Evolutionary conservation across 2,329 filamentous ascomycete genomes (phyloP).

Genomic region (Phyllosticta citriasiana): DNA sequence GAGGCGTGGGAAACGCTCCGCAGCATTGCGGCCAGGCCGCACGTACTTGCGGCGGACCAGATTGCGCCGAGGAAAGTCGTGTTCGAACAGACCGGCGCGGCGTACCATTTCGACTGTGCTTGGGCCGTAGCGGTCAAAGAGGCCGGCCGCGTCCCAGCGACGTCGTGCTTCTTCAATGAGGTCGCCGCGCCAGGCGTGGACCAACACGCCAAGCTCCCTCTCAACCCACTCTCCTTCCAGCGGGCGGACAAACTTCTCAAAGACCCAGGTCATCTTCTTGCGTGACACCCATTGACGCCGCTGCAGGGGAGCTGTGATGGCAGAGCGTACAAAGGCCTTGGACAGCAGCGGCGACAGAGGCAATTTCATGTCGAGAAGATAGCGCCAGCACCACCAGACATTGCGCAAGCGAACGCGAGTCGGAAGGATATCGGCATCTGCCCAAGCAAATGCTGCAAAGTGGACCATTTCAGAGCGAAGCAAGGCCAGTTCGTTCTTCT

Average conservation of each 20-base stretch:
- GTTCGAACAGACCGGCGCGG: not conserved
- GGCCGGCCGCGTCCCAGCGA: conserved; percentile 2
- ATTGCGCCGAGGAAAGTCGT: not conserved
- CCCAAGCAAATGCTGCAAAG: conserved; percentile 2
- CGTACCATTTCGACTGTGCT: not conserved
- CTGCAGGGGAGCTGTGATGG: conserved; percentile 1
- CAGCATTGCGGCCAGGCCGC: not conserved
- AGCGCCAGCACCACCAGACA: conserved; percentile 8
- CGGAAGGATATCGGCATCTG: not conserved
- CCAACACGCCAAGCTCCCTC: not conserved
- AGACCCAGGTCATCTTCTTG: not conserved
- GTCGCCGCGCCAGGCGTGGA: conserved; percentile 3
- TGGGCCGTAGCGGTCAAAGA: not conserved
- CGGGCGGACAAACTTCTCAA: not conserved
- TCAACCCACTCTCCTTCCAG: conserved; percentile 1
- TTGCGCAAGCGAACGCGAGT: conserved; percentile 6
- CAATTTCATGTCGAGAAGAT: not conserved
- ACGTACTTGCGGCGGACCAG: not conserved
- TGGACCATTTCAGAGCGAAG: conserved; percentile 3
- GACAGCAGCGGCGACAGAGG: conserved; percentile 1
- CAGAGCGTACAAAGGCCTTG: conserved; percentile 7
- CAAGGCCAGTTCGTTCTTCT: not conserved
- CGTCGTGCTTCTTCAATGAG: conserved; percentile 2
- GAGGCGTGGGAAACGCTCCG: not conserved
- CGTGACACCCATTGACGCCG: conserved; percentile 4